Percentiles rank a stretch among this genome's conserved stretches.
These are phyloP conservation scores for Teunomyces kruisii DNA, from an alignment of 805 yeast species.

Conservation along the genomic window DNA sequence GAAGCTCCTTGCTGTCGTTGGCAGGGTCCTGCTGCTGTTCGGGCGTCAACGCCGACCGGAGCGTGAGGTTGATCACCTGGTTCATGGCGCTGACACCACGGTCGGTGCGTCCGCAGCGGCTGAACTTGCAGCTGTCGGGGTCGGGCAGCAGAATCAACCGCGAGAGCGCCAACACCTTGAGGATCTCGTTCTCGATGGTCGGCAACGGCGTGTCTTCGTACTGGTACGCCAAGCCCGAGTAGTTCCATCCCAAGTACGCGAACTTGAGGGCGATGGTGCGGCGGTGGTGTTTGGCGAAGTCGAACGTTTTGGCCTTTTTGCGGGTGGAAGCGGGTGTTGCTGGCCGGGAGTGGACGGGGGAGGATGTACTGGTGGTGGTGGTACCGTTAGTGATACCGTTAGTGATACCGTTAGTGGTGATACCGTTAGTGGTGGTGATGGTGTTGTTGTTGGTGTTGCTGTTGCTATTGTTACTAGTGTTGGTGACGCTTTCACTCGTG, in stretches of 20 bases:
- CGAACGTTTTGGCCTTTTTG: conserved; percentile 50
- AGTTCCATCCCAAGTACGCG: conserved; percentile 92
- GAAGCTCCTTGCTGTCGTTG: conserved; percentile 68
- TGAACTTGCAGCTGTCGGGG: conserved; percentile 66
- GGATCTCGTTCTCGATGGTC: conserved; percentile 77
- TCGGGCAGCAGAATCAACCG: conserved; percentile 61
- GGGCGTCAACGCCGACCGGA: conserved; percentile 63
- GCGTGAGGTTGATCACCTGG: conserved; percentile 80
- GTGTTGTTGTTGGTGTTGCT: too few relatives aligned
- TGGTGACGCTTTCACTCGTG: too few relatives aligned
- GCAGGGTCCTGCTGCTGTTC: conserved; percentile 61
- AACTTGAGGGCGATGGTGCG: conserved; percentile 79
- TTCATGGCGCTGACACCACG: conserved; percentile 97
- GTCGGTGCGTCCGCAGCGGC: conserved; percentile 94
- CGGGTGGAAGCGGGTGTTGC: too few relatives aligned
- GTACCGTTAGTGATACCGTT: too few relatives aligned
- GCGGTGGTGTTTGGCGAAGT: conserved; percentile 59
- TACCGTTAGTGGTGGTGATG: neutral
- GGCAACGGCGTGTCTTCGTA: conserved; percentile 73
- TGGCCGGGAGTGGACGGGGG: conserved; percentile 1
- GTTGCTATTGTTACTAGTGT: too few relatives aligned
- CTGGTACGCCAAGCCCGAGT: conserved; percentile 87
- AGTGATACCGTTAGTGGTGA: too few relatives aligned
- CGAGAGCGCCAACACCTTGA: conserved; percentile 69
- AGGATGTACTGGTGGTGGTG: too few relatives aligned